These are phyloP conservation scores for Pisolithus orientalis DNA, from an alignment of 768 basidiomycete genomes.

Conservation along the genomic window DNA sequence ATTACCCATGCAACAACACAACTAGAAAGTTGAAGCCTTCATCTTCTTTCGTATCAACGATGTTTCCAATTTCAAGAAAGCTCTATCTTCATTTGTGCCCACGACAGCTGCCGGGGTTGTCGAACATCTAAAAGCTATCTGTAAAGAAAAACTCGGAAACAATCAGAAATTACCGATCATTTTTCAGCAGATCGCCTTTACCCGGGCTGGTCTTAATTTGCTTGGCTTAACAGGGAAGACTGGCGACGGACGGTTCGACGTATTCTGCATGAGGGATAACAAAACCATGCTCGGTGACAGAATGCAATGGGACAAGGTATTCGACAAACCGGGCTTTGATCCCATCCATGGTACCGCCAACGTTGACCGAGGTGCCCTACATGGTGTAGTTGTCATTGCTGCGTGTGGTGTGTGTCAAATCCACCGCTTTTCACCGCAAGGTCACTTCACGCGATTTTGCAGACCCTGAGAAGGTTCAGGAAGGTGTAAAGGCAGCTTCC, in stretches of 20 bases:
- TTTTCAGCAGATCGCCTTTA: constrained; percentile 3
- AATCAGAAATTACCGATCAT: neutral
- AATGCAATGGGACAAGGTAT: neutral
- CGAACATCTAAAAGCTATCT: neutral
- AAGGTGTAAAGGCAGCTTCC: neutral
- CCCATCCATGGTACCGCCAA: neutral
- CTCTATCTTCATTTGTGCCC: neutral
- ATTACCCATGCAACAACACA: neutral
- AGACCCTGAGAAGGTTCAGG: neutral
- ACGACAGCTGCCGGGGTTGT: neutral
- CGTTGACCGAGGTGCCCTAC: neutral
- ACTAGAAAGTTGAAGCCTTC: constrained; percentile 1
- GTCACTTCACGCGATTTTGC: neutral
- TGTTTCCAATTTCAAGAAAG: neutral
- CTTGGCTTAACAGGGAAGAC: constrained; percentile 1
- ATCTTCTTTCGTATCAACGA: constrained; percentile 5
- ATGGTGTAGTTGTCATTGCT: constrained; percentile 2
- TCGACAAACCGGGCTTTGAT: constrained; percentile 1
- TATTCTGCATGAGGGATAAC: constrained; percentile 2
- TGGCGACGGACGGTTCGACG: constrained; percentile 2
- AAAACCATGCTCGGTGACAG: neutral
- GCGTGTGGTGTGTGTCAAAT: neutral
- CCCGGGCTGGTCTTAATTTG: constrained; percentile 1
- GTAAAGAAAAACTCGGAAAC: neutral
- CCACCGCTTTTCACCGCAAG: neutral